Evolutionary conservation across 805 yeast species (phyloP).

Genomic region (Suhomyces xylopsoci): DNA sequence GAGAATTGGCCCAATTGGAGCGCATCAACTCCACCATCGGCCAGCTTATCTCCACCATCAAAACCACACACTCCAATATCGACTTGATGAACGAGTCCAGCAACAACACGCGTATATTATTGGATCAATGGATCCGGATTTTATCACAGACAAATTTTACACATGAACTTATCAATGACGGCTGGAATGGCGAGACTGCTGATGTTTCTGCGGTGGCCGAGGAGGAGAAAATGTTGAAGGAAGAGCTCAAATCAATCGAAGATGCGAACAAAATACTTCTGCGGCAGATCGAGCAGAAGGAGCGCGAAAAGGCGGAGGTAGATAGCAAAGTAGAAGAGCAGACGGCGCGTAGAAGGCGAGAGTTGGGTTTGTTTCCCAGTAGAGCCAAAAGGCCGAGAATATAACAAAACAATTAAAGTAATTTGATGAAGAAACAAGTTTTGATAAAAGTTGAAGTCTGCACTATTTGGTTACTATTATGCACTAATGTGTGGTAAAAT

Average conservation of each 20-base stretch:
- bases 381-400: constrained; percentile 4
- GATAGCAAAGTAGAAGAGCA: constrained; percentile 10
- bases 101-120: constrained; percentile 45
- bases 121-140: constrained; percentile 60
- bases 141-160: constrained; percentile 61
- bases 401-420: background rate
- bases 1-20: constrained; percentile 31
- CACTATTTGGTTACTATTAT: too few species aligned
- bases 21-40: constrained; percentile 32
- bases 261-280: constrained; percentile 24
- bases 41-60: constrained; percentile 26
- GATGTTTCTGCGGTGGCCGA: constrained; percentile 20
- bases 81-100: constrained; percentile 38
- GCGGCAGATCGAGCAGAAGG: constrained; percentile 17
- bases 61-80: constrained; percentile 27
- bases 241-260: constrained; percentile 23
- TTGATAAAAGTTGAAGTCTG: too few species aligned
- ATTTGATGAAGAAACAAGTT: too few species aligned
- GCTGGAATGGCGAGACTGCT: constrained; percentile 35
- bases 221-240: constrained; percentile 22
- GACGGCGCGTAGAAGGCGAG: constrained; percentile 18
- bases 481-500: too few species aligned
- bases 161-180: constrained; percentile 43
- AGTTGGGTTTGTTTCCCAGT: constrained; percentile 17
- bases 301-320: constrained; percentile 10